Conservation (phyloP, 768 basidiomycete species). For the Pleurotus pulmonarius region DNA sequence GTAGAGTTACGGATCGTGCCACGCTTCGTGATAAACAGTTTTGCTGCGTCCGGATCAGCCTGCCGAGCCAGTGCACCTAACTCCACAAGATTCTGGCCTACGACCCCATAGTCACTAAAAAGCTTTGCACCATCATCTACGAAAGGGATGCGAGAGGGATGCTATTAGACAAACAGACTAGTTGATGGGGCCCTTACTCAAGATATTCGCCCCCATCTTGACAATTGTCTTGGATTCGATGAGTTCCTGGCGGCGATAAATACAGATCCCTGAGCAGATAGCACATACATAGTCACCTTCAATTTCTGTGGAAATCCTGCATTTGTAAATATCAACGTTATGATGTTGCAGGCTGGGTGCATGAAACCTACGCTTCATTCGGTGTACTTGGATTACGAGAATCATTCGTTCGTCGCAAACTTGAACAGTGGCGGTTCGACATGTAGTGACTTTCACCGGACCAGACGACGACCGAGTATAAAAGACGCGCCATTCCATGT, state of each 20-base stretch:
- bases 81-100: slow-evolving; percentile 29
- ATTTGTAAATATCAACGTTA: not conserved
- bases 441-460: slow-evolving; percentile 9
- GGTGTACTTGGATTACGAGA: slow-evolving; percentile 25
- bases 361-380: slow-evolving; percentile 23
- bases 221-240: slow-evolving; percentile 25
- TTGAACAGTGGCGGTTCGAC: slow-evolving; percentile 27
- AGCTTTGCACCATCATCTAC: slow-evolving; percentile 35
- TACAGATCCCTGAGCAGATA: not conserved
- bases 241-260: slow-evolving; percentile 17
- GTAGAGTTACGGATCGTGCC: not conserved
- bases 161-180: not conserved
- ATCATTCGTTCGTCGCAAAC: slow-evolving; percentile 25
- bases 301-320: slow-evolving; percentile 27
- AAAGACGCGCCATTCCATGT: slow-evolving; percentile 30
- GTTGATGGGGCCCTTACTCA: slow-evolving; percentile 17
- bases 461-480: slow-evolving; percentile 7
- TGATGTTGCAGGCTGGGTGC: not conserved
- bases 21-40: not conserved
- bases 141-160: not conserved
- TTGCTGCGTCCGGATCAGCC: slow-evolving; percentile 21
- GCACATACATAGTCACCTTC: slow-evolving; percentile 13
- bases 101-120: slow-evolving; percentile 34
- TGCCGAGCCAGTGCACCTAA: slow-evolving; percentile 26
- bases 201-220: slow-evolving; percentile 30